Percentiles rank a stretch among this genome's conserved stretches.
phyloP scores from a whole-genome alignment of 495 filamentous ascomycete genomes.

The Extremus antarcticus region DNA sequence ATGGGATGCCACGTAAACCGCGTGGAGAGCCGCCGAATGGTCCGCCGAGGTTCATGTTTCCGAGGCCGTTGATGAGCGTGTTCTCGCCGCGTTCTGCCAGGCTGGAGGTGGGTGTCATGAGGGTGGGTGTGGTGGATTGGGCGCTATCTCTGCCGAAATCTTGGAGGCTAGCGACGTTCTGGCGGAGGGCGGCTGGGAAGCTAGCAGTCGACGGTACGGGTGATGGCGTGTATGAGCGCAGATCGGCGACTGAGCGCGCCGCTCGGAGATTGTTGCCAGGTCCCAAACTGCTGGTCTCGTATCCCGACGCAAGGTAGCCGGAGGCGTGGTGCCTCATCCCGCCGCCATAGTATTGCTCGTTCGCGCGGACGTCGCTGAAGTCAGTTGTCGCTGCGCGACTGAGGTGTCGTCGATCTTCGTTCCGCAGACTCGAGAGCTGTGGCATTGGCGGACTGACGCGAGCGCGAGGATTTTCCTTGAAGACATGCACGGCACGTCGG shows the following conservation, averaged over 20 bases:
- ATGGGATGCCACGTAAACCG: slow-evolving; percentile 55
- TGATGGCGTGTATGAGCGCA: slow-evolving; percentile 89
- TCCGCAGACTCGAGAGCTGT: slow-evolving; percentile 48
- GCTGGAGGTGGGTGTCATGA: slow-evolving; percentile 62
- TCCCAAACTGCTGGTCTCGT: slow-evolving; percentile 31
- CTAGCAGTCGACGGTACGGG: slow-evolving; percentile 81
- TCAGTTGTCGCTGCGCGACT: slow-evolving; percentile 97
- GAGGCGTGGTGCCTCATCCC: slow-evolving; percentile 63
- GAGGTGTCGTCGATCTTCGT: slow-evolving; percentile 66
- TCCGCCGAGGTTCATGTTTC: slow-evolving; percentile 50
- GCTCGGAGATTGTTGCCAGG: slow-evolving; percentile 70
- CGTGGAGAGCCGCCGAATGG: slow-evolving; percentile 49
- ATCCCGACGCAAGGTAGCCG: slow-evolving; percentile 54
- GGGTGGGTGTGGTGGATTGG: slow-evolving; percentile 58
- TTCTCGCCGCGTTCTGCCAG: slow-evolving; percentile 52
- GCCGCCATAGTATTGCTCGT: slow-evolving; percentile 58
- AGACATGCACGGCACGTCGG: slow-evolving; percentile 77
- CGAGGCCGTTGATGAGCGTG: slow-evolving; percentile 56
- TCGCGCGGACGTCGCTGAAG: slow-evolving; percentile 78
- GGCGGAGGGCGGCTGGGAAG: slow-evolving; percentile 62
- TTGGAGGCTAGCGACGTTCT: slow-evolving; percentile 43
- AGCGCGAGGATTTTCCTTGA: slow-evolving; percentile 47
- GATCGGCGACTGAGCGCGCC: slow-evolving; percentile 92
- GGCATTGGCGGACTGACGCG: slow-evolving; percentile 56
- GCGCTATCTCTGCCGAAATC: slow-evolving; percentile 37